These are phyloP conservation scores for Fusarium sp. DNA, from an alignment of 2,329 filamentous ascomycete genomes.

Conservation along the genomic window DNA sequence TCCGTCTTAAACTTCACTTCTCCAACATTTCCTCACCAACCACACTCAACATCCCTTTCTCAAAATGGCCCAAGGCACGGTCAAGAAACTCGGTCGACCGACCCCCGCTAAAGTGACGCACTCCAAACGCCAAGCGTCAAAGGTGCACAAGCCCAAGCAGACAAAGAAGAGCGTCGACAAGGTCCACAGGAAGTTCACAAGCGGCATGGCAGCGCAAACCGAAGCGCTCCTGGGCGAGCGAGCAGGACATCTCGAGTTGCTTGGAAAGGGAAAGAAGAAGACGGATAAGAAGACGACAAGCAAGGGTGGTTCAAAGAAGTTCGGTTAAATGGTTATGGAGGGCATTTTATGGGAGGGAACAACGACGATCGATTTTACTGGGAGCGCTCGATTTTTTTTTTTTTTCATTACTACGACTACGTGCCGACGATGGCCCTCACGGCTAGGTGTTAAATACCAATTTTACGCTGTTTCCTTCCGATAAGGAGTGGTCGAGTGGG, in stretches of 20 bases:
- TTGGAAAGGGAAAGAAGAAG: slow-evolving; percentile 69
- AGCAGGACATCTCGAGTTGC: slow-evolving; percentile 70
- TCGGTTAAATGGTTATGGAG: slow-evolving; percentile 56
- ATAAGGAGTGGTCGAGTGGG: not conserved
- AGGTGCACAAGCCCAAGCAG: slow-evolving; percentile 64
- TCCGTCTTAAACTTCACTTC: slow-evolving; percentile 40
- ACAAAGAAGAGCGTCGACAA: slow-evolving; percentile 62
- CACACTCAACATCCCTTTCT: not conserved
- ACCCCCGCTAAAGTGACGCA: slow-evolving; percentile 56
- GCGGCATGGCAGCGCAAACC: slow-evolving; percentile 66
- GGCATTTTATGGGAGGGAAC: not conserved
- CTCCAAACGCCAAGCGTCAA: slow-evolving; percentile 59
- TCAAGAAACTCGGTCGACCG: slow-evolving; percentile 61
- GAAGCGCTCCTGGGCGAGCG: slow-evolving; percentile 70
- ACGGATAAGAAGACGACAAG: slow-evolving; percentile 54
- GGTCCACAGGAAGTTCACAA: slow-evolving; percentile 66
- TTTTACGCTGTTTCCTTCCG: not conserved
- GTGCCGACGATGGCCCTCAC: not conserved
- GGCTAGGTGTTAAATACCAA: slow-evolving; percentile 1
- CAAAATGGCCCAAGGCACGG: slow-evolving; percentile 66
- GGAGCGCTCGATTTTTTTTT: slow-evolving; percentile 10
- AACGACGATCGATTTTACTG: slow-evolving; percentile 15
- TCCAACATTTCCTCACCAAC: slow-evolving; percentile 49
- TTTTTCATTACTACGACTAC: not conserved
- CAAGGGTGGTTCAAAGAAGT: slow-evolving; percentile 67